A percentile compares a stretch with the other conserved stretches of the same genome.
Evolutionary conservation across 176 grass and related monocot genomes (phyloP).

Genomic region (Oryza meridionalis): DNA sequence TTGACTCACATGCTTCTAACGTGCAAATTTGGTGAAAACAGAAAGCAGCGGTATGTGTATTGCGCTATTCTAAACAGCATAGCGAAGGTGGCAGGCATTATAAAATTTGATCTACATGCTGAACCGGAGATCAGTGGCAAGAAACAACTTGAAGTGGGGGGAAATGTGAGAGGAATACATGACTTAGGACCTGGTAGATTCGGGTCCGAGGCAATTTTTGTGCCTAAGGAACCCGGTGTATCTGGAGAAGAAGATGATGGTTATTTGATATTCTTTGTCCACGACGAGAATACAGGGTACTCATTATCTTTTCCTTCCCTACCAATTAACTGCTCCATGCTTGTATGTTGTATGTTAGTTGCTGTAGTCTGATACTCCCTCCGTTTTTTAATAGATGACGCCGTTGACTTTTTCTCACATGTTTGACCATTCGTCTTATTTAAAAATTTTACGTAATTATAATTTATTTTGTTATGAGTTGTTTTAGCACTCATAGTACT

Average conservation of each 20-base stretch:
- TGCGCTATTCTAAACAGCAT: conserved; percentile 71
- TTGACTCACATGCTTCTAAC: background rate
- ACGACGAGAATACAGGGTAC: conserved; percentile 91
- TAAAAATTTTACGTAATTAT: too few species aligned
- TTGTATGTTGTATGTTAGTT: background rate
- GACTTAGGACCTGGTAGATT: conserved; percentile 72
- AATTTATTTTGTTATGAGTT: too few species aligned
- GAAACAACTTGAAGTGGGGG: conserved; percentile 80
- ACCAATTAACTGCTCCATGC: background rate
- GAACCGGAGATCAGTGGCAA: conserved; percentile 57
- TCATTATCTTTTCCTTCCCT: background rate
- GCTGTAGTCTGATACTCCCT: background rate
- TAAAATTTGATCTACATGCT: conserved; percentile 85
- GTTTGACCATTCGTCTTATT: too few species aligned
- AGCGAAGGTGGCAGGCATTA: conserved; percentile 66
- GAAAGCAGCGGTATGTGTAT: conserved; percentile 82
- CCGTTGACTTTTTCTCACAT: too few species aligned
- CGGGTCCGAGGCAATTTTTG: conserved; percentile 89
- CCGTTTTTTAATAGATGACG: too few species aligned
- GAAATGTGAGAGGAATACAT: conserved; percentile 77
- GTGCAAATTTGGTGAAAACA: conserved; percentile 34
- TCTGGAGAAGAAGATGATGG: conserved; percentile 87
- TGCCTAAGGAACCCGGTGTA: conserved; percentile 64
- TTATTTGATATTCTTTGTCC: conserved; percentile 87
- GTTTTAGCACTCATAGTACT: too few species aligned